Conservation (phyloP, 495 filamentous ascomycete genomes). For the Penicillium psychrofluorescens region DNA sequence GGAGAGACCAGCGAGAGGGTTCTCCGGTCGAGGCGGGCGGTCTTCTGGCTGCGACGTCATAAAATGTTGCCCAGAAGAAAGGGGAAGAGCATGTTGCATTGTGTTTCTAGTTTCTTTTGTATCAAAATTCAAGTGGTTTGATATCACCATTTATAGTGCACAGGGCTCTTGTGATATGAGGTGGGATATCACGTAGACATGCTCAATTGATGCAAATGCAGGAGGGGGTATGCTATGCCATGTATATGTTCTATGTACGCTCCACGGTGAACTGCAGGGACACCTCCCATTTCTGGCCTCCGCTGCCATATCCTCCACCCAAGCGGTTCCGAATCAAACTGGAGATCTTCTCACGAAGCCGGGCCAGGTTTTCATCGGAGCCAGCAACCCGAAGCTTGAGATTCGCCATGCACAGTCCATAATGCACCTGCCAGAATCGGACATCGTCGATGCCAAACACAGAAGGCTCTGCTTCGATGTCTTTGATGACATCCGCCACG, state of each 20-base stretch:
- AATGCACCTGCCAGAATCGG: conserved; percentile 97
- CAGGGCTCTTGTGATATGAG: no score
- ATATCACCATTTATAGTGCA: conserved; percentile 13
- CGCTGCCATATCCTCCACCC: conserved; percentile 78
- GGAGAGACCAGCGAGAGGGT: conserved; percentile 58
- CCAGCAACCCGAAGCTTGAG: conserved; percentile 67
- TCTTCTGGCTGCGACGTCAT: conserved; percentile 35
- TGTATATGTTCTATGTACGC: conserved; percentile 7
- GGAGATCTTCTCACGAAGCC: conserved; percentile 64
- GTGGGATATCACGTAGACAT: no score
- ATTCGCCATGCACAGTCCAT: conserved; percentile 92
- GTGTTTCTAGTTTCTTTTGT: conserved; percentile 22
- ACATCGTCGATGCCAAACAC: conserved; percentile 79
- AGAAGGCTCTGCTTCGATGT: conserved; percentile 72
- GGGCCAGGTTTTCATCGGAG: conserved; percentile 57
- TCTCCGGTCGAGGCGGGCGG: conserved; percentile 28
- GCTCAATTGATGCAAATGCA: neutral
- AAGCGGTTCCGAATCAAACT: conserved; percentile 78
- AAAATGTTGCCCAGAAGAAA: conserved; percentile 9
- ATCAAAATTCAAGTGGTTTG: conserved; percentile 32
- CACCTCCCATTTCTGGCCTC: conserved; percentile 86
- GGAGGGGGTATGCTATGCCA: neutral
- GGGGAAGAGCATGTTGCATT: conserved; percentile 16
- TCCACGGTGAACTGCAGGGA: conserved; percentile 42
- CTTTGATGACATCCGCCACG: conserved; percentile 69